Evolutionary conservation across 2,329 filamentous ascomycete genomes (phyloP), one percentile per base, ranked within the genome.

Genomic region (Pestalotiopsis sp.): DNA sequence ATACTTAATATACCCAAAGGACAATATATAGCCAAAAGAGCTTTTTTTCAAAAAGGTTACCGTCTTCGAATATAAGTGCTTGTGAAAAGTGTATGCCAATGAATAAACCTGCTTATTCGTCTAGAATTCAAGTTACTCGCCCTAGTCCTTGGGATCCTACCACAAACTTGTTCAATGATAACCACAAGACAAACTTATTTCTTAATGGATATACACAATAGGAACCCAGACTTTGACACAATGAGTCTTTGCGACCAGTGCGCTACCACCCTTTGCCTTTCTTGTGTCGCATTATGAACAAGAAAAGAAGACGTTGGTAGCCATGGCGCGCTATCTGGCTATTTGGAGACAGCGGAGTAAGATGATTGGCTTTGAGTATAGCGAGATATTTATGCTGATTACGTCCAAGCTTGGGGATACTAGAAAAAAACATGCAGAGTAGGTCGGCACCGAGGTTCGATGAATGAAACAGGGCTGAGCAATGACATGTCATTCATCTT

Each of bases 1-100:
- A 65, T 65, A 65, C 26, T 38, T 56, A 65, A 56, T 56, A 65
- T 65, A 65, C 63, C 63, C 63, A 55, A 38, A 35, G 44, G 39
- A 55, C 38, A 64, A 64, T 44, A 64, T 52, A 52, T 61, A 61
- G 58, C 58, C 58, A 38, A 38, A 14, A 38, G 58, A 61, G 58
- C 58, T 61, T 61, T 61, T 40, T 35, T 26, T 22, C 30, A 35
- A 58, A 58, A 52, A 52, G 1, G 6, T 6, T 52, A 2, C 0
- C 44, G 14, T 52, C 44, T n/a, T 52, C 1, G 1, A 9, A n/a
- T n/a, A 3, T 24, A 24, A 7, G 17, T n/a, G 3, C 5, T 9
- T n/a, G 44, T 52, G 44, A 52, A n/a, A 22, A 52, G 9, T 52
- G 3, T 52, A 22, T 52, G 6, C 13, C 4, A 11, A 52, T 52